Conservation (phyloP, 768 basidiomycete genomes). For the Cystobasidium onofrii region DNA sequence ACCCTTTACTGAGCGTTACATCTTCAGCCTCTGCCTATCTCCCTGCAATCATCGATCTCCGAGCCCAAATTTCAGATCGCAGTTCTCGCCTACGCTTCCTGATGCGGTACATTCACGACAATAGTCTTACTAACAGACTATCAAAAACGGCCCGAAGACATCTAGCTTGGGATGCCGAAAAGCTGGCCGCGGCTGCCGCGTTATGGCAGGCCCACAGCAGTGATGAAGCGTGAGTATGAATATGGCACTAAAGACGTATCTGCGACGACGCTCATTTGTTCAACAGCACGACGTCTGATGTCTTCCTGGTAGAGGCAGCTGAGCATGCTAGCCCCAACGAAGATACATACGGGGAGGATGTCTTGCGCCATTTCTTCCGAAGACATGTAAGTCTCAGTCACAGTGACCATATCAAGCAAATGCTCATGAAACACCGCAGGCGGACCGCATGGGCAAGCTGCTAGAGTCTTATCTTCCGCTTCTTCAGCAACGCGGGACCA, state of each 20-base stretch:
- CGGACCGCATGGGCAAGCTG: slow-evolving; percentile 54
- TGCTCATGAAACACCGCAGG: background rate
- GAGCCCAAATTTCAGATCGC: slow-evolving; percentile 64
- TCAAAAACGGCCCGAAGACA: slow-evolving; percentile 68
- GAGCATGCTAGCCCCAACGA: background rate
- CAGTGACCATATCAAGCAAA: too few relatives aligned
- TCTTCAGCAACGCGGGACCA: background rate
- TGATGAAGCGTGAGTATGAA: slow-evolving; percentile 41
- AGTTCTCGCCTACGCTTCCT: slow-evolving; percentile 71
- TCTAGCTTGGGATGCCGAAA: slow-evolving; percentile 75
- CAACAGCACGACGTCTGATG: background rate
- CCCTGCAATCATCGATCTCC: slow-evolving; percentile 71
- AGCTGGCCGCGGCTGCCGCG: slow-evolving; percentile 67
- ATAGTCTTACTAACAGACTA: slow-evolving; percentile 67
- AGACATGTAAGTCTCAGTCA: background rate
- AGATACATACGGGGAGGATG: slow-evolving; percentile 53
- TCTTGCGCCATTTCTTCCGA: slow-evolving; percentile 71
- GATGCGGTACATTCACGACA: slow-evolving; percentile 82
- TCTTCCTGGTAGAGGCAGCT: background rate
- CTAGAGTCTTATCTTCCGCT: slow-evolving; percentile 57
- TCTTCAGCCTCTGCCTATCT: slow-evolving; percentile 56
- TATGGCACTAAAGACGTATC: too few relatives aligned
- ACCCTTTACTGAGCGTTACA: background rate
- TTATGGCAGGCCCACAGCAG: slow-evolving; percentile 57
- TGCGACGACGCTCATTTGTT: background rate